Evolutionary conservation across 345 rosid genomes (phyloP).

Genomic region (Iberis pinnata): DNA sequence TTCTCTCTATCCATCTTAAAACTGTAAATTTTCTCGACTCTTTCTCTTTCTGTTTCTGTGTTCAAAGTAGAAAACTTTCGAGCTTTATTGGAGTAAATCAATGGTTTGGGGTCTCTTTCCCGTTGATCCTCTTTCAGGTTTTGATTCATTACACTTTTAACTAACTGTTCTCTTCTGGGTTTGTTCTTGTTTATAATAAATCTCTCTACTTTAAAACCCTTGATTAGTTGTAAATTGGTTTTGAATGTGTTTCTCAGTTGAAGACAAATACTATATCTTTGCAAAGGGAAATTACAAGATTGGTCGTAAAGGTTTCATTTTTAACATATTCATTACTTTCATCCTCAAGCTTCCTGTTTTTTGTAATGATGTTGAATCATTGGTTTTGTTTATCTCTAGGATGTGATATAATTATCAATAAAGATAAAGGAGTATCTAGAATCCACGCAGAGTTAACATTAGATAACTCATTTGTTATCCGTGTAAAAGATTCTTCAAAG

Average conservation of each 20-base stretch:
- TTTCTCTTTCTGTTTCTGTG: too few species aligned
- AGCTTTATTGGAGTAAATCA: too few species aligned
- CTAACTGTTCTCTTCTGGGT: background rate
- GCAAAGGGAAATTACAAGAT: background rate
- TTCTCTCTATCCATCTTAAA: too few species aligned
- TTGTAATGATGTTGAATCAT: too few species aligned
- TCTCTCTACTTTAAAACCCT: too few species aligned
- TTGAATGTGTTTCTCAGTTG: background rate
- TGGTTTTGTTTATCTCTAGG: constrained; percentile 36
- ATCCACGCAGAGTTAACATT: constrained; percentile 70
- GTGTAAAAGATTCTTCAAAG: constrained; percentile 73
- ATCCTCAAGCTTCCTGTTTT: background rate
- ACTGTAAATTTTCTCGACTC: too few species aligned
- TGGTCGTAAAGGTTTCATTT: background rate
- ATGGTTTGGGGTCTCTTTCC: constrained; percentile 90
- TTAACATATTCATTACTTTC: background rate
- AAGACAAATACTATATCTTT: background rate
- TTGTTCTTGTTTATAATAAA: too few species aligned
- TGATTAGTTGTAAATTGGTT: too few species aligned
- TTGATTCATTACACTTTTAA: too few species aligned
- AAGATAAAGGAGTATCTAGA: constrained; percentile 86
- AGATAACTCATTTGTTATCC: constrained; percentile 38
- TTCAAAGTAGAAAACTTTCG: too few species aligned
- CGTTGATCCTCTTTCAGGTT: constrained; percentile 63
- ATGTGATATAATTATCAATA: constrained; percentile 68